Percentiles rank a stretch among this genome's conserved stretches.
Conservation (phyloP, 2,329 filamentous ascomycete genomes). For the Cordyceps militaris region DNA sequence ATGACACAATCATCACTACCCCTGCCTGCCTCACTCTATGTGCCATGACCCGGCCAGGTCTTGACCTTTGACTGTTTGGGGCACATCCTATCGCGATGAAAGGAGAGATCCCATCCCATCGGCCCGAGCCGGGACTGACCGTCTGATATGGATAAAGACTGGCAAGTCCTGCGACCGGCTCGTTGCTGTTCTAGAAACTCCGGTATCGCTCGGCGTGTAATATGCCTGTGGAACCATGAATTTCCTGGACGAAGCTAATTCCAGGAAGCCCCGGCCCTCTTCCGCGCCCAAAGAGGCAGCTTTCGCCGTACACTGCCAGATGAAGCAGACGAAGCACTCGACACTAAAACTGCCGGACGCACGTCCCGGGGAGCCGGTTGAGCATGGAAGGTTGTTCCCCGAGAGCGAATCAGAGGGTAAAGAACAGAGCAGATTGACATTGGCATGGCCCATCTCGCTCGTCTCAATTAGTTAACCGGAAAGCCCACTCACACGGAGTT, state of each 20-base stretch:
- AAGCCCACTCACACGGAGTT: neutral
- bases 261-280: neutral
- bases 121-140: too few species aligned
- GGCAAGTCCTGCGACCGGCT: neutral
- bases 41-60: too few species aligned
- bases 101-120: neutral
- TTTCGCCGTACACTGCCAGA: slow-evolving; percentile 6
- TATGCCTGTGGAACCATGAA: slow-evolving; percentile 3
- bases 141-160: too few species aligned
- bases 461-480: neutral
- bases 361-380: slow-evolving; percentile 1
- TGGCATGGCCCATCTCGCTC: neutral
- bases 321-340: neutral
- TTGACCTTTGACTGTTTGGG: neutral
- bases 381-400: neutral
- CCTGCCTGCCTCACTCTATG: neutral
- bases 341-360: slow-evolving; percentile 4
- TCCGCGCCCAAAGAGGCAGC: slow-evolving; percentile 5
- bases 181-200: neutral
- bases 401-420: neutral
- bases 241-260: neutral
- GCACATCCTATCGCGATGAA: neutral
- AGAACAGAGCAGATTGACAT: neutral
- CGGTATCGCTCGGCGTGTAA: neutral
- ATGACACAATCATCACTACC: slow-evolving; percentile 7